Evolutionary conservation across 2,329 filamentous ascomycete genomes (phyloP).

Genomic region (Ophiostoma perfectum): DNA sequence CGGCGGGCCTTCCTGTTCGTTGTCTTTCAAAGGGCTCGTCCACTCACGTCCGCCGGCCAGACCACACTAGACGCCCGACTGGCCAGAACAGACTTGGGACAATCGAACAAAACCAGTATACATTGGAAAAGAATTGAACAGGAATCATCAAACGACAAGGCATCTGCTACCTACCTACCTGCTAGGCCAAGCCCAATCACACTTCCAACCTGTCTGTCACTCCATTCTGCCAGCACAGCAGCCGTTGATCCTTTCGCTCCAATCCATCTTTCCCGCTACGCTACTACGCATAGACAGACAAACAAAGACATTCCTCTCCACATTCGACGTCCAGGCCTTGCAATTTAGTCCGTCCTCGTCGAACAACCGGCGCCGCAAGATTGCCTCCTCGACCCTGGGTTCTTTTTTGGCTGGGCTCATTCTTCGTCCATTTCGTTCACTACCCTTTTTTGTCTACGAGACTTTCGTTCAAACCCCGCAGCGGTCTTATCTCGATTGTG

Average conservation of each 20-base stretch:
- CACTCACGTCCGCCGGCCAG: background rate
- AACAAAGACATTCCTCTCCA: background rate
- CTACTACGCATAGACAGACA: background rate
- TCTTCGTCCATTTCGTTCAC: background rate
- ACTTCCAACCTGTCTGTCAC: background rate
- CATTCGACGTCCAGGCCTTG: background rate
- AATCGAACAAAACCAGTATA: background rate
- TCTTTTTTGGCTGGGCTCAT: background rate
- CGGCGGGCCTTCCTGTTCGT: background rate
- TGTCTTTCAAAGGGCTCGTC: background rate
- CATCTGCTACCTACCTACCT: background rate
- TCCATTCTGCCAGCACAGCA: slow-evolving; percentile 4
- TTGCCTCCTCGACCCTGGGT: background rate
- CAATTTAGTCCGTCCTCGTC: background rate
- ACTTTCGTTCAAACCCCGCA: background rate
- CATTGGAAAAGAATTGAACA: background rate
- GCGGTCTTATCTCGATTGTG: slow-evolving; percentile 4
- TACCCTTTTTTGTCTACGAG: background rate
- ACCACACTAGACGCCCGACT: slow-evolving; percentile 6
- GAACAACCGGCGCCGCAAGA: background rate
- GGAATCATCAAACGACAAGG: background rate
- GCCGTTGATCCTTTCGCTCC: background rate
- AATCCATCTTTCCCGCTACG: background rate
- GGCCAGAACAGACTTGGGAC: background rate
- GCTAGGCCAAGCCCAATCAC: background rate